phyloP scores from a whole-genome alignment of 495 filamentous ascomycete genomes.

The Trypethelium eluteriae region DNA sequence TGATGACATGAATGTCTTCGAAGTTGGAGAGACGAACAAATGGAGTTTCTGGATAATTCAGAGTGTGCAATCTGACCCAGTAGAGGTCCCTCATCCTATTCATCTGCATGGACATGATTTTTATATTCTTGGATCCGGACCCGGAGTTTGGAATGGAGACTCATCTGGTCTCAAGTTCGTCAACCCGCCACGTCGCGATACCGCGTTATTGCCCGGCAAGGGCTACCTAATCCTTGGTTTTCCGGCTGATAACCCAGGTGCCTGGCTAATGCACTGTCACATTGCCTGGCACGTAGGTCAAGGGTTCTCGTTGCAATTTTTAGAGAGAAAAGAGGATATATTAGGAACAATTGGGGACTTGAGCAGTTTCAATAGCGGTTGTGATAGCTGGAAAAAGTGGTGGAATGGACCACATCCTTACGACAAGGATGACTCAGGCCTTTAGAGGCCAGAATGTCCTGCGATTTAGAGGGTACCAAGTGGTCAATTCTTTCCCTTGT shows the following conservation, averaged over 20 bases:
- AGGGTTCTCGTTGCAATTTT: slow-evolving; percentile 32
- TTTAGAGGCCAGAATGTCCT: not conserved
- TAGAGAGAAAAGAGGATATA: slow-evolving; percentile 29
- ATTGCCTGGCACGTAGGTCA: slow-evolving; percentile 32
- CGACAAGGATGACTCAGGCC: not conserved
- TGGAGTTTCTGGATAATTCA: slow-evolving; percentile 35
- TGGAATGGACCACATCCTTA: not conserved
- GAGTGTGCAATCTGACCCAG: slow-evolving; percentile 9
- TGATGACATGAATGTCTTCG: slow-evolving; percentile 27
- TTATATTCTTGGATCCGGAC: slow-evolving; percentile 25
- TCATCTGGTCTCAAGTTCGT: slow-evolving; percentile 21
- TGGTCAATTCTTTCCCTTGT: too few relatives aligned
- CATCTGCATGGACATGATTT: slow-evolving; percentile 38
- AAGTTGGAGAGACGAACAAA: slow-evolving; percentile 25
- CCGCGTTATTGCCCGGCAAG: slow-evolving; percentile 27
- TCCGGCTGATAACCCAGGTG: slow-evolving; percentile 33
- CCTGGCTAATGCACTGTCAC: slow-evolving; percentile 35
- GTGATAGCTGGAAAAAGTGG: not conserved
- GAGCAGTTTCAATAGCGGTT: not conserved
- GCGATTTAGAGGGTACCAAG: too few relatives aligned
- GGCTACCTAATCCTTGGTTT: slow-evolving; percentile 34
- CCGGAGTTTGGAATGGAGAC: slow-evolving; percentile 18
- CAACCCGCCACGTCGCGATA: slow-evolving; percentile 32
- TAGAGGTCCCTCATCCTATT: slow-evolving; percentile 18
- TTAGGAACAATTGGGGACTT: not conserved